These are phyloP conservation scores for Diaporthe australafricana DNA, from an alignment of 2,329 filamentous ascomycete genomes.

Conservation along the genomic window DNA sequence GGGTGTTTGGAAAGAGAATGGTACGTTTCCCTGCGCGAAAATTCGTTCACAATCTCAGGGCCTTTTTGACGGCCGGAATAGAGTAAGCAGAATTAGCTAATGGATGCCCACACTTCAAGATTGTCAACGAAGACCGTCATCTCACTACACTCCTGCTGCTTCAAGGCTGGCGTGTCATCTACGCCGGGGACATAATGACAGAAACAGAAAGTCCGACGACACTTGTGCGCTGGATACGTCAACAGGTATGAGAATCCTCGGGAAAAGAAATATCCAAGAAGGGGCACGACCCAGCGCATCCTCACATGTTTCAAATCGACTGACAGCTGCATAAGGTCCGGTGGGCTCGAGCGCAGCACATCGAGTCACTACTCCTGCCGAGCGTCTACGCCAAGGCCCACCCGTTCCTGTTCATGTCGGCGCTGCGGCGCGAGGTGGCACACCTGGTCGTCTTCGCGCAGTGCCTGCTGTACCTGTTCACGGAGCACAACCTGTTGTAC, in stretches of 20 bases:
- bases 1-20: constrained; percentile 48
- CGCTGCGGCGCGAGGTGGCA: constrained; percentile 45
- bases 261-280: neutral
- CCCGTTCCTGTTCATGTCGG: constrained; percentile 49
- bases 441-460: constrained; percentile 44
- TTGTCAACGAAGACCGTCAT: constrained; percentile 53
- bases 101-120: neutral
- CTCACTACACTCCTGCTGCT: constrained; percentile 50
- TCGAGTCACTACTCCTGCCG: constrained; percentile 50
- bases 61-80: no score
- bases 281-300: neutral
- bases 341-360: constrained; percentile 50
- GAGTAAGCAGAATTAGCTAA: neutral
- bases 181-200: constrained; percentile 47
- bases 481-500: constrained; percentile 41
- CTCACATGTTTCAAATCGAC: neutral
- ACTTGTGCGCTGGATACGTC: constrained; percentile 48
- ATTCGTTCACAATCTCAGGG: neutral
- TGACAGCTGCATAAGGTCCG: constrained; percentile 1
- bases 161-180: constrained; percentile 48
- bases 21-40: neutral
- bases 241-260: constrained; percentile 46
- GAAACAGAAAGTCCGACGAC: constrained; percentile 51
- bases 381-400: constrained; percentile 48
- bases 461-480: constrained; percentile 46